Base-by-base conservation (phyloP, 2,329 filamentous ascomycete species). In the Arthroderma uncinatum region DNA sequence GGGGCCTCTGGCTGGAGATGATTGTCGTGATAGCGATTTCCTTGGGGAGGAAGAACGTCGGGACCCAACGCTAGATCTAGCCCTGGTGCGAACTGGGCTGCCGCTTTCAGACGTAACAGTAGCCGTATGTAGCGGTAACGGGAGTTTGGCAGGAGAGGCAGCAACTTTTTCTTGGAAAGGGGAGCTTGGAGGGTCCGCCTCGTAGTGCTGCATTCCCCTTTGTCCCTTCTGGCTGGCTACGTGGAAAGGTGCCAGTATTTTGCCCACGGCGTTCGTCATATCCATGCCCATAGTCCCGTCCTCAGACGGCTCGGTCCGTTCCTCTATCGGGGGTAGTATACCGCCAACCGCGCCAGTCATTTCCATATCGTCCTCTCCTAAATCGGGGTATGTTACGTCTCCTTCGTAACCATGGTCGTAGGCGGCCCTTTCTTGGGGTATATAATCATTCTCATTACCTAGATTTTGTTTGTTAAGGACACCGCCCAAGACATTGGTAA, bases 221-320 rank as follows among this genome's bases (percentile, higher is more conserved):
- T 10, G 81, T 67, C 50, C 76, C 75, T 65, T 80, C 83, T 7
- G 77, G 81, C 57, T 77, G 71, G 7, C 70, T 67, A 39, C 77
- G 65, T 61, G 68, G 21, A 65, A 59, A 61, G 69, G 74, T 68
- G 66, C 66, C 42, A 86, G 72, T 54, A 89, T 87, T 7, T 77
- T 76, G 8, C 85, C 84, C 50, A 86, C 74, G 4, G 79, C 81
- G 48, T 76, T 76, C 1, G 84, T 87, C 67, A 87, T 81, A 48
- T 87, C 84, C 84, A 87, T 87, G 0, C 78, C 82, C 67, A 79
- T 76, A 1, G 80, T 83, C 54, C 71, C 64, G 56, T 73, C 73
- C 3, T 73, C 72, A 61, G 62, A 66, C 50, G 58, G 66, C 62
- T 73, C 73, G 9, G 66, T 69, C 58, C 67, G 68, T 61, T 73